phyloP scores from a whole-genome alignment of 768 basidiomycete genomes.

The Tylopilus intermedius region DNA sequence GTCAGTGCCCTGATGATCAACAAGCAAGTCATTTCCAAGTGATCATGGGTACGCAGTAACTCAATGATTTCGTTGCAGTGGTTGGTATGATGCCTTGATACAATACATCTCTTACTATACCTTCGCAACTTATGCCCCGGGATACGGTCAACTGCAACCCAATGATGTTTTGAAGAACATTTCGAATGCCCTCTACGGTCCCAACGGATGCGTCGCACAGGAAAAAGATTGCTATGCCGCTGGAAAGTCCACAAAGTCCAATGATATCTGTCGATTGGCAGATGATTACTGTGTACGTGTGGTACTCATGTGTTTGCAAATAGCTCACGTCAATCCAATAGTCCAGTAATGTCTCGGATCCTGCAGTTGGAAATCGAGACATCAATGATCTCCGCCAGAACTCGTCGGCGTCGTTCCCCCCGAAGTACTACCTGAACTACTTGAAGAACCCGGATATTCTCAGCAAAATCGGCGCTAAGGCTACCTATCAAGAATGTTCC shows the following conservation, averaged over 20 bases:
- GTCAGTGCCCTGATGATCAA: slow-evolving; percentile 64
- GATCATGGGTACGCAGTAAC: neutral
- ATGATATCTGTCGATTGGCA: slow-evolving; percentile 46
- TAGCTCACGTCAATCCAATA: slow-evolving; percentile 15
- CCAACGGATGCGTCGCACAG: slow-evolving; percentile 50
- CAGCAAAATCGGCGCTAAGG: slow-evolving; percentile 51
- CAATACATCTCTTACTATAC: slow-evolving; percentile 57
- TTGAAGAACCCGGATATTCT: slow-evolving; percentile 34
- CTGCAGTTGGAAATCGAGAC: slow-evolving; percentile 51
- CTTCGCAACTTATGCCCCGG: slow-evolving; percentile 59
- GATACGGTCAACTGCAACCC: slow-evolving; percentile 59
- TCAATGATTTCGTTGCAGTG: slow-evolving; percentile 32
- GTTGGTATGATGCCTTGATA: slow-evolving; percentile 62
- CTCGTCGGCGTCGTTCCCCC: slow-evolving; percentile 48
- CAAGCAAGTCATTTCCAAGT: slow-evolving; percentile 36
- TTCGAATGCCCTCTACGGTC: slow-evolving; percentile 44
- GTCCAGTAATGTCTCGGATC: slow-evolving; percentile 44
- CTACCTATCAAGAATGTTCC: slow-evolving; percentile 46
- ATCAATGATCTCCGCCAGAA: slow-evolving; percentile 56
- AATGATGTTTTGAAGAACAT: slow-evolving; percentile 41
- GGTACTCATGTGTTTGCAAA: neutral
- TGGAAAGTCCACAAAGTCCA: slow-evolving; percentile 40
- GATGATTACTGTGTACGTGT: slow-evolving; percentile 53
- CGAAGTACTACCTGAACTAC: slow-evolving; percentile 50
- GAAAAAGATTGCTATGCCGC: slow-evolving; percentile 55